Conservation (phyloP, 345 rosid species). For the Syzygium oleosum region DNA sequence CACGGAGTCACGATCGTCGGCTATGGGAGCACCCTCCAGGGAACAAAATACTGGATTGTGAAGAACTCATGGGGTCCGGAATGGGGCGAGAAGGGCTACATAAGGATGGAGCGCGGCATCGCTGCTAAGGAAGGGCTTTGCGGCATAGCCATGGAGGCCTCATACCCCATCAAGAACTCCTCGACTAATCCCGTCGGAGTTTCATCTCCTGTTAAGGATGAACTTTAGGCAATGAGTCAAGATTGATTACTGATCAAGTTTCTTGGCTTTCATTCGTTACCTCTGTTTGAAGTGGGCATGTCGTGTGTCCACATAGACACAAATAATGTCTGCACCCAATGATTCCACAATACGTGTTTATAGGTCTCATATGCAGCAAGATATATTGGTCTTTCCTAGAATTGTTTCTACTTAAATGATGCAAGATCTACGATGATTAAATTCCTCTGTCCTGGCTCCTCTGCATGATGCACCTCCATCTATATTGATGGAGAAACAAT, state of each 20-base stretch:
- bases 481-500: neutral
- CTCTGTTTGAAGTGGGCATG: neutral
- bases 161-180: slow-evolving; percentile 52
- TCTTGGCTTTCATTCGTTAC: neutral
- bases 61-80: slow-evolving; percentile 63
- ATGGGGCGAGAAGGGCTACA: slow-evolving; percentile 76
- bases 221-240: slow-evolving; percentile 15
- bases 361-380: neutral
- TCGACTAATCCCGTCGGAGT: slow-evolving; percentile 12
- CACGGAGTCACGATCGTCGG: slow-evolving; percentile 62
- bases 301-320: neutral
- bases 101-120: slow-evolving; percentile 49
- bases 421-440: neutral
- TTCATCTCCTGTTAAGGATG: slow-evolving; percentile 18
- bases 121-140: slow-evolving; percentile 40
- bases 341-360: neutral
- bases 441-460: neutral
- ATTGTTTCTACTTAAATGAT: neutral
- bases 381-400: neutral
- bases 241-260: neutral
- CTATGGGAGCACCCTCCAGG: slow-evolving; percentile 44
- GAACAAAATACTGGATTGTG: slow-evolving; percentile 65
- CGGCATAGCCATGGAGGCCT: slow-evolving; percentile 68
- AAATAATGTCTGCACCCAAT: neutral
- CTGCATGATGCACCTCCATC: neutral